Evolutionary conservation across 108 stramenopile genomes (phyloP).

Genomic region (Cyclotella kingstonii): DNA sequence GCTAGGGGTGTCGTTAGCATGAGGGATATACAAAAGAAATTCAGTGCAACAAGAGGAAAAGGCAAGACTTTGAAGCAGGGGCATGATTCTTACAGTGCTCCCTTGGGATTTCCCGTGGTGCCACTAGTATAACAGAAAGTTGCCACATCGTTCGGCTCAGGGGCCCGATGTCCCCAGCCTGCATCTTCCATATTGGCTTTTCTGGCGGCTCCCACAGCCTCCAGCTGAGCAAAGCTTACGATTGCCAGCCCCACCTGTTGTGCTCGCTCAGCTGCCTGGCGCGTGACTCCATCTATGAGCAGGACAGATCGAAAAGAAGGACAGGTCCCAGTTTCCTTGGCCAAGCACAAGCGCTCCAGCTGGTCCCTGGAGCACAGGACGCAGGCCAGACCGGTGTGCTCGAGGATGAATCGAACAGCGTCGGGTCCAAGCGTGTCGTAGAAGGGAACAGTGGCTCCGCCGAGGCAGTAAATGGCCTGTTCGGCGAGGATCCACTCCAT

Average conservation of each 20-base stretch:
- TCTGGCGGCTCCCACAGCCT: constrained; percentile 80
- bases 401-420: constrained; percentile 81
- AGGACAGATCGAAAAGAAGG: constrained; percentile 54
- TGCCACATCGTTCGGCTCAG: constrained; percentile 69
- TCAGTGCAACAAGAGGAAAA: no score
- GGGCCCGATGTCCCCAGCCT: constrained; percentile 60
- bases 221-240: constrained; percentile 77
- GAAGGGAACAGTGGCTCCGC: constrained; percentile 87
- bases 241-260: constrained; percentile 54
- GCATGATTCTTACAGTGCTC: constrained; percentile 53
- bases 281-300: constrained; percentile 72
- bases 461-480: constrained; percentile 77
- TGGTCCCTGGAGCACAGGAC: constrained; percentile 80
- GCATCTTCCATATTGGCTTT: constrained; percentile 60
- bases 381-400: constrained; percentile 76
- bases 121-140: constrained; percentile 43
- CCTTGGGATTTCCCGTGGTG: constrained; percentile 80
- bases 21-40: no score
- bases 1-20: no score
- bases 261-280: constrained; percentile 55
- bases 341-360: constrained; percentile 65
- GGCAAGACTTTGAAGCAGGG: no score
- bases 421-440: constrained; percentile 96
- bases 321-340: constrained; percentile 57
- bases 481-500: constrained; percentile 94